These are phyloP conservation scores for Thalassiosira livingstoniorum DNA, from an alignment of 352 stramenopile species.

Conservation along the genomic window DNA sequence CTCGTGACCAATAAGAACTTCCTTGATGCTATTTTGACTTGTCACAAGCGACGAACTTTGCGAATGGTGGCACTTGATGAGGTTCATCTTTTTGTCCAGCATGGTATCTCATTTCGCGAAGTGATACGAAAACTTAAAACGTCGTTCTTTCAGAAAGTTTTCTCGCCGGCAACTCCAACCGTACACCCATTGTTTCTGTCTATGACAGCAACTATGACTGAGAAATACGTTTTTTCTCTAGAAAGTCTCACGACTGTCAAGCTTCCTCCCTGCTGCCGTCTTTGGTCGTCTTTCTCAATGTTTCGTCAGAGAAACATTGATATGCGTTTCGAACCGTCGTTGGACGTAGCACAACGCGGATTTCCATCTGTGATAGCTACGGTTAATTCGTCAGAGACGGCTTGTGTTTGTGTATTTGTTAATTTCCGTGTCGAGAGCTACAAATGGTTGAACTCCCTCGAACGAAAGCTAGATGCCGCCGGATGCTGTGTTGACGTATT, in stretches of 20 bases:
- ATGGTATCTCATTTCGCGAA: no score
- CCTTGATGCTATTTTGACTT: neutral
- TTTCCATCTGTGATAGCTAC: neutral
- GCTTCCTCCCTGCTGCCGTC: neutral
- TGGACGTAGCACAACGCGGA: neutral
- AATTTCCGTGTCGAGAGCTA: slow-evolving; percentile 14
- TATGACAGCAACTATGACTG: slow-evolving; percentile 35
- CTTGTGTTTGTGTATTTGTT: slow-evolving; percentile 18
- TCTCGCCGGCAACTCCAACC: neutral
- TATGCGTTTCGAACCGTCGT: neutral
- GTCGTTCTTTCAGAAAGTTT: slow-evolving; percentile 8
- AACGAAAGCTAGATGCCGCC: neutral
- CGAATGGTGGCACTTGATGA: no score
- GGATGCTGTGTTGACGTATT: neutral
- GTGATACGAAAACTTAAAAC: neutral
- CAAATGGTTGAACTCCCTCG: slow-evolving; percentile 2
- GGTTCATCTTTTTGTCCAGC: no score
- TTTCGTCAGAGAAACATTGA: slow-evolving; percentile 16
- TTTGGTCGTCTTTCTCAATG: neutral
- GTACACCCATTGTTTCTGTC: no score
- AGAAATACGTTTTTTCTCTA: neutral
- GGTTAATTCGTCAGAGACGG: neutral
- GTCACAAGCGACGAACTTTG: neutral
- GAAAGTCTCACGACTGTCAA: slow-evolving; percentile 23
- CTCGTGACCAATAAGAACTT: neutral